These are phyloP conservation scores for Colletotrichum abscissum DNA, from an alignment of 2,329 filamentous ascomycete genomes.

Conservation along the genomic window DNA sequence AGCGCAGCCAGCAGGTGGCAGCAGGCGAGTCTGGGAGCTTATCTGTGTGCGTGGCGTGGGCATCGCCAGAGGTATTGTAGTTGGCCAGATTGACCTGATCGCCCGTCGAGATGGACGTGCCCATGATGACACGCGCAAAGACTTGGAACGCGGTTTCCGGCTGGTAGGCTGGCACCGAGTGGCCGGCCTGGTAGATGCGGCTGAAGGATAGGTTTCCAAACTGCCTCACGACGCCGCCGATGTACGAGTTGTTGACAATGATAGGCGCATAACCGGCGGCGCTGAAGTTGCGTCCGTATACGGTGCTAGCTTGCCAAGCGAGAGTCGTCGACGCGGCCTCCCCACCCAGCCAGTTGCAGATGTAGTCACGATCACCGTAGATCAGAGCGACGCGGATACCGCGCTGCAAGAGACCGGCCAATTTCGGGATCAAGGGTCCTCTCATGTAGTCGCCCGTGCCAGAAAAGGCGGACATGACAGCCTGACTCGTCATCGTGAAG, in stretches of 20 bases:
- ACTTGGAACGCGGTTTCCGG: constrained; percentile 69
- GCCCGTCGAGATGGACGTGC: constrained; percentile 67
- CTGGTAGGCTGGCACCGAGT: constrained; percentile 71
- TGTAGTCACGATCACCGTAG: constrained; percentile 74
- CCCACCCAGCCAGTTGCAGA: constrained; percentile 80
- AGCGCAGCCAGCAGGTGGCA: constrained; percentile 71
- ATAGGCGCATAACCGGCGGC: constrained; percentile 79
- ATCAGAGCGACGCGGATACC: constrained; percentile 78
- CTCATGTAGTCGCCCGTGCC: constrained; percentile 72
- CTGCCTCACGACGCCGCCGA: constrained; percentile 79
- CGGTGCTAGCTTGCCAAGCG: constrained; percentile 56
- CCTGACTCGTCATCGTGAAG: constrained; percentile 61
- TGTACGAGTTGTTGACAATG: constrained; percentile 73
- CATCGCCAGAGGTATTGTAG: constrained; percentile 68
- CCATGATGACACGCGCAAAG: constrained; percentile 69
- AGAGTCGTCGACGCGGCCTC: constrained; percentile 76
- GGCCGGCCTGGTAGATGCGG: constrained; percentile 74
- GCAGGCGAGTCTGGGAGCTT: constrained; percentile 58
- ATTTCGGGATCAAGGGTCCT: constrained; percentile 67
- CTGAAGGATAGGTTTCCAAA: constrained; percentile 80
- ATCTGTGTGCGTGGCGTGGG: constrained; percentile 67
- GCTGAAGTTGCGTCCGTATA: constrained; percentile 67
- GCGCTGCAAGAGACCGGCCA: constrained; percentile 69
- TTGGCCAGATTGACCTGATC: constrained; percentile 59
- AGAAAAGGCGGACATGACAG: constrained; percentile 59